Base-by-base conservation (phyloP, 1,284 basidiomycete species). In the Tilletia horrida region DNA sequence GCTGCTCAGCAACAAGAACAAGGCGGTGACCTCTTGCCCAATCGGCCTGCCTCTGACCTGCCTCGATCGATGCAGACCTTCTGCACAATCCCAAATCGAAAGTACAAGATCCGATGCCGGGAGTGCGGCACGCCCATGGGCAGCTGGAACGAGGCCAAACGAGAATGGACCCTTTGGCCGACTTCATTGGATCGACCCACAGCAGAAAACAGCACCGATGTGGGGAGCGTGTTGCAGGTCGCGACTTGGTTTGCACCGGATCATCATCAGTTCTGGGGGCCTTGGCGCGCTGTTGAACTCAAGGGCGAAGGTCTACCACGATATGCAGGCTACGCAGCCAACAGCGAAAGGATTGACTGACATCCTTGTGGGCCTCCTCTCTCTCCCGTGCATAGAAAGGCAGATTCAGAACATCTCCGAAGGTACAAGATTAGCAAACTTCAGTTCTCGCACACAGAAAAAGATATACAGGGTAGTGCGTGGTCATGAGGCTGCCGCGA, bases 51-150 rank as follows among this genome's bases (percentile, higher is more conserved):
- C n/a, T n/a, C n/a, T n/a, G 16, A 66, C 66, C 44, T 71, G 68
- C 9, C 73, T 52, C 7, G 52, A 52, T 63, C 68, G 16, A 62
- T 70, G 63, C 42, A 69, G 8, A 50, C 73, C 40, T 78, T 70
- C 68, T 73, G 75, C 52, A 63, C 70, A 16, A 66, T 73, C 13
- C 62, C 71, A 2, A 76, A 70, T 7, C 65, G 72, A 3, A 78
- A 78, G 67, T 78, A 68, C 69, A 78, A 76, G 65, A 35, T 78
- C 45, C 69, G 76, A 29, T 78, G 76, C 65, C 62, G 67, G 16
- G 48, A 70, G n/a, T 78, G 76, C 66, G 76, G 76, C 43, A 76
- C 72, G 14, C 76, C 76, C 4, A 72, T 78, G 70, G 76, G 76
- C 11, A 67, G 66, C 25, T 78, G 75, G 74, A 77, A 71, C 59